Evolutionary conservation across 2,329 filamentous ascomycete species (phyloP).

Genomic region (Sporothrix phasma): DNA sequence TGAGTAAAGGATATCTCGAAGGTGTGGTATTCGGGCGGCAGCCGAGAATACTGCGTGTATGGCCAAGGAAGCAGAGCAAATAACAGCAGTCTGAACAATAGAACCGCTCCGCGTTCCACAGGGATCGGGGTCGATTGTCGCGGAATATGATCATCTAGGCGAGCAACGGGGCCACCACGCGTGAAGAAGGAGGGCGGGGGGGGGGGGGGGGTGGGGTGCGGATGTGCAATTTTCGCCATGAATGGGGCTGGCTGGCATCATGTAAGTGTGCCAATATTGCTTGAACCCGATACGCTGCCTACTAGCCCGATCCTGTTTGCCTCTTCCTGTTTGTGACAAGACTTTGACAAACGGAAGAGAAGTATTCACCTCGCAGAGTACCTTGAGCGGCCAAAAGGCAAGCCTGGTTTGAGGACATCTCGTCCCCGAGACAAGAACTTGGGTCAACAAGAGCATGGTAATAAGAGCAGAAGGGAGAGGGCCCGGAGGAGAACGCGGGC

Average conservation of each 20-base stretch:
- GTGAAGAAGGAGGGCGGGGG: neutral
- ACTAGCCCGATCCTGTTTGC: neutral
- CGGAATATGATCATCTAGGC: neutral
- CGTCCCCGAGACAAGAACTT: neutral
- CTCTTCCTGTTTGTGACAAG: neutral
- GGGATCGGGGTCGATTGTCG: neutral
- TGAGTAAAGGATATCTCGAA: neutral
- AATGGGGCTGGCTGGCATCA: neutral
- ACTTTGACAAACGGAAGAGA: neutral
- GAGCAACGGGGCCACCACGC: neutral
- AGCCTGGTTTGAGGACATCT: neutral
- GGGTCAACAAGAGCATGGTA: neutral
- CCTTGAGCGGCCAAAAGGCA: neutral
- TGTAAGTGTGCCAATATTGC: neutral
- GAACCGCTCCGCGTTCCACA: neutral
- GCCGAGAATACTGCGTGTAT: neutral
- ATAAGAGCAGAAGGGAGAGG: neutral
- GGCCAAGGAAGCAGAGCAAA: neutral
- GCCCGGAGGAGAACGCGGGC: neutral
- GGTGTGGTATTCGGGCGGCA: neutral
- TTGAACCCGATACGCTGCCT: neutral
- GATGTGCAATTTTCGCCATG: neutral
- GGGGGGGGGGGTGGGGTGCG: neutral
- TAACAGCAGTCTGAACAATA: neutral
- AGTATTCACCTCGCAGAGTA: neutral